phyloP scores from a whole-genome alignment of 768 basidiomycete species.

The Coprinopsis strossmayeri region DNA sequence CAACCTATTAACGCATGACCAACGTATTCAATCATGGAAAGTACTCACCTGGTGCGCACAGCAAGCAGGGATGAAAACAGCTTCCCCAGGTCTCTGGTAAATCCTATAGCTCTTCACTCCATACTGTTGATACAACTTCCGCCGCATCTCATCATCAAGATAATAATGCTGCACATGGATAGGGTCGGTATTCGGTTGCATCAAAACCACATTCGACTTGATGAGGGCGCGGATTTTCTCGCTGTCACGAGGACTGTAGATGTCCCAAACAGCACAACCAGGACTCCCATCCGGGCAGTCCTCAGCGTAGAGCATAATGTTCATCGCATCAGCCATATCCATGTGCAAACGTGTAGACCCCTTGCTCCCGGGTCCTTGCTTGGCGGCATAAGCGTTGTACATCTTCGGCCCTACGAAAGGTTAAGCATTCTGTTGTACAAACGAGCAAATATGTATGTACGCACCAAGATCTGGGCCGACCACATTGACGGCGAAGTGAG shows the following conservation, averaged over 20 bases:
- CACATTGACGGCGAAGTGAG: conserved; percentile 80
- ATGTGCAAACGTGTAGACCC: conserved; percentile 89
- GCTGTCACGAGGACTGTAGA: conserved; percentile 79
- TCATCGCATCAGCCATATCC: conserved; percentile 93
- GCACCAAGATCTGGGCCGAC: conserved; percentile 75
- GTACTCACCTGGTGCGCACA: conserved; percentile 77
- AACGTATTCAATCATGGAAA: no score
- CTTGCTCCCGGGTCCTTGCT: conserved; percentile 58
- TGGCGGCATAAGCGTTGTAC: conserved; percentile 86
- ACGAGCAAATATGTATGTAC: conserved; percentile 13
- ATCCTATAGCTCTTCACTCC: conserved; percentile 78
- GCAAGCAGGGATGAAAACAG: conserved; percentile 92
- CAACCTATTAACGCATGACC: no score
- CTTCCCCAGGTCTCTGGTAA: conserved; percentile 89
- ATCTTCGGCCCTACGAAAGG: conserved; percentile 73
- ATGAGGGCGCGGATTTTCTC: conserved; percentile 73
- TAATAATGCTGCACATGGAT: conserved; percentile 91
- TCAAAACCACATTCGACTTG: conserved; percentile 33
- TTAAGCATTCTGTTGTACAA: neutral
- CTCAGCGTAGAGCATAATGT: conserved; percentile 79
- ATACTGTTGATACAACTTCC: conserved; percentile 56
- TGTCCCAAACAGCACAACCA: conserved; percentile 89
- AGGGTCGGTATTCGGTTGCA: conserved; percentile 62
- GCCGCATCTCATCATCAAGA: conserved; percentile 61
- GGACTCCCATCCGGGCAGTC: conserved; percentile 48